Base-by-base conservation (phyloP, 2,329 filamentous ascomycete genomes). In the Colletotrichum caudatum region DNA sequence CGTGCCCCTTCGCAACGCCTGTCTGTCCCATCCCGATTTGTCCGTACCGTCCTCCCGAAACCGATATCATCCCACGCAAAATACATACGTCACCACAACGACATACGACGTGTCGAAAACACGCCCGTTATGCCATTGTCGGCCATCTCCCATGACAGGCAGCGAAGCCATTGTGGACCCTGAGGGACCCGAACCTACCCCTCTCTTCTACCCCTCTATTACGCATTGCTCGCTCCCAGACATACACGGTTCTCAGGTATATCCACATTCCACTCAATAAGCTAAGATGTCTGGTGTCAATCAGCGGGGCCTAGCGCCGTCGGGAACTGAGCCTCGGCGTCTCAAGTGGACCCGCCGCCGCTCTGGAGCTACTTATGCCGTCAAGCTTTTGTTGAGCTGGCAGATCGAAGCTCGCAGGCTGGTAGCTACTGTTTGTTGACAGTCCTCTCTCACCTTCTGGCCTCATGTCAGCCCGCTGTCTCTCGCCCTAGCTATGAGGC, bases 181-280 rank as follows among this genome's bases (percentile, higher is more conserved):
- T 69, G 60, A 71, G 58, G 18, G 53, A 46, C 51, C 51, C 51
- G 29, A 58, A 64, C 8, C 14, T 58, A 53, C 60, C 61, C 66
- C 60, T 69, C 60, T 69, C 66, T 44, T 48, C 66, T 64, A 44
- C 66, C 66, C 65, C 65, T 57, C 41, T 20, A 26, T 26, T 26
- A 26, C 29, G 65, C 65, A 48, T 53, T 44, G 26, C 59, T 58
- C 39, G 48, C 37, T 48, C 65, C 37, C 8, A 64, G 69, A 64
- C 66, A 64, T 41, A 2, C n/a, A n/a, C 37, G 56, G 35, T 41
- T 58, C 33, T 59, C 29, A 50, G 18, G 39, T 54, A 69, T 41
- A 46, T 61, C 65, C 57, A 8, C 69, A 69, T 64, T 71, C 66
- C 69, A 72, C 69, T 59, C 65, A 72, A 59, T 69, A 69, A 71